Conservation (phyloP, 495 filamentous ascomycete genomes). For the Hypoxylon intermedium region DNA sequence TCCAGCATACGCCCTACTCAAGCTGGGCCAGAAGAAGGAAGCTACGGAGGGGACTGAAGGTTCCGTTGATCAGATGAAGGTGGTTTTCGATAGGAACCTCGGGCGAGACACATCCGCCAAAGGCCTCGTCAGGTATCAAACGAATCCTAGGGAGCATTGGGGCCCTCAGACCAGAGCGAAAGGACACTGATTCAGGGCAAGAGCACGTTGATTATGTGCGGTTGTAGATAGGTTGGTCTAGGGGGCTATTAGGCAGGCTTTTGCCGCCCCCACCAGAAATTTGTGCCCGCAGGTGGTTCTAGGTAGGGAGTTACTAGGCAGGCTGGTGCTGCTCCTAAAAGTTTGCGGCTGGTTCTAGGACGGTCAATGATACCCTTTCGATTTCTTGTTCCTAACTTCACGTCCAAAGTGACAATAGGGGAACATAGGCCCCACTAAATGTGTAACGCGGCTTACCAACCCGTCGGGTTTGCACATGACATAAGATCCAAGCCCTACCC, state of each 20-base stretch:
- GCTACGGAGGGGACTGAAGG: slow-evolving; percentile 24
- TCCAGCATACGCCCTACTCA: slow-evolving; percentile 70
- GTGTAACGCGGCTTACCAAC: neutral
- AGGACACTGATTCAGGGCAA: slow-evolving; percentile 64
- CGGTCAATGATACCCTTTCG: slow-evolving; percentile 30
- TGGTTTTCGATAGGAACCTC: slow-evolving; percentile 83
- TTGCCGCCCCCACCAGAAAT: too few species aligned
- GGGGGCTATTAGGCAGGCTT: slow-evolving; percentile 7
- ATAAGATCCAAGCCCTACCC: neutral
- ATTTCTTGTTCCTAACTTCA: neutral
- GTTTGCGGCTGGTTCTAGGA: slow-evolving; percentile 13
- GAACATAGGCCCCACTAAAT: neutral
- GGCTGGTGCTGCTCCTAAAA: slow-evolving; percentile 7
- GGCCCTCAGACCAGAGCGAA: slow-evolving; percentile 85
- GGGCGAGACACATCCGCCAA: slow-evolving; percentile 69
- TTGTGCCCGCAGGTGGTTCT: slow-evolving; percentile 5
- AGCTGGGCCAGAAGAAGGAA: slow-evolving; percentile 44
- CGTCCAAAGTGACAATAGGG: neutral
- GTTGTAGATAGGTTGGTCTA: neutral
- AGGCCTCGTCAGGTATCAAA: slow-evolving; percentile 81
- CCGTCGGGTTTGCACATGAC: slow-evolving; percentile 11
- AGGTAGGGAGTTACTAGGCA: neutral
- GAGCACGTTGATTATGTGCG: slow-evolving; percentile 45
- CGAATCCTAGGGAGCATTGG: slow-evolving; percentile 90
- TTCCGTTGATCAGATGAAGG: slow-evolving; percentile 54